Evolutionary conservation across 2,329 filamentous ascomycete species (phyloP).

Genomic region (Paramyrothecium sp.): DNA sequence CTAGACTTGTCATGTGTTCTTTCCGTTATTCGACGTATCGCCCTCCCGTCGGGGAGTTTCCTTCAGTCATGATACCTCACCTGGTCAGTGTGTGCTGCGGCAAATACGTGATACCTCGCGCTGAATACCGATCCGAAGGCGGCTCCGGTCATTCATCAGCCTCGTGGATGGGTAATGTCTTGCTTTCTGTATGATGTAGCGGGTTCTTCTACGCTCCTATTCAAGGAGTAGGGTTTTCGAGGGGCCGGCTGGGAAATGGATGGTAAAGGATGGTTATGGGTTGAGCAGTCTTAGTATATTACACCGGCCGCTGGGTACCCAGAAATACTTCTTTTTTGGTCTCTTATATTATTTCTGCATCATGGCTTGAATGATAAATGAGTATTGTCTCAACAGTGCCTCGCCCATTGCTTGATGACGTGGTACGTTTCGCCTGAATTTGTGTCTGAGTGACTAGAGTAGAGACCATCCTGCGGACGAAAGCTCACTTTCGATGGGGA

Average conservation of each 20-base stretch:
- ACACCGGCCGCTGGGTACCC: not conserved
- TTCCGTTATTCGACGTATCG: not conserved
- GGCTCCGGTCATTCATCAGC: not conserved
- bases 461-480: no score
- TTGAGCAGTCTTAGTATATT: not conserved
- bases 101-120: conserved; percentile 1
- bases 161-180: not conserved
- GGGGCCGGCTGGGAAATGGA: not conserved
- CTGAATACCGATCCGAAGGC: not conserved
- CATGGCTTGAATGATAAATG: no score
- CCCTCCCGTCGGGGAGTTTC: not conserved
- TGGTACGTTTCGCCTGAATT: no score
- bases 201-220: not conserved
- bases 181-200: not conserved
- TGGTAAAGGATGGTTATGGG: not conserved
- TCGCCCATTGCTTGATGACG: no score
- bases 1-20: conserved; percentile 9
- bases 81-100: not conserved
- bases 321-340: not conserved
- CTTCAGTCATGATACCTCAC: not conserved
- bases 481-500: no score
- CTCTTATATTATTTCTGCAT: no score
- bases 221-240: not conserved
- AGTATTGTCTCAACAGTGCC: no score
- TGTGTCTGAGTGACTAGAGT: no score